phyloP scores from a whole-genome alignment of 1,284 basidiomycete genomes.

The Cryptococcus sp. region DNA sequence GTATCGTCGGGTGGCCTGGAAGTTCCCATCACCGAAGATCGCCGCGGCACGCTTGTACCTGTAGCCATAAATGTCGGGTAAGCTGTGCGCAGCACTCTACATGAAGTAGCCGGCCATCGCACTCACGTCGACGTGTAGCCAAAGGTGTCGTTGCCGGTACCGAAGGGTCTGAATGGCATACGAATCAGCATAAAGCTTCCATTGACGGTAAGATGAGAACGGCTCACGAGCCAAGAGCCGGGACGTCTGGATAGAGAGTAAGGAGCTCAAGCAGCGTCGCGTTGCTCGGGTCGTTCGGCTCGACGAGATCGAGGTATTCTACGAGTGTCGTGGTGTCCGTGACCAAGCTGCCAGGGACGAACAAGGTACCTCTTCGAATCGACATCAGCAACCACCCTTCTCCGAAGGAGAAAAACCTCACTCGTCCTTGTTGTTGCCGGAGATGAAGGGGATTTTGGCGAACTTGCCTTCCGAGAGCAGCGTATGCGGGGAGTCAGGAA shows the following conservation, averaged over 20 bases:
- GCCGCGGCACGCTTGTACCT: conserved; percentile 38
- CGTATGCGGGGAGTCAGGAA: conserved; percentile 42
- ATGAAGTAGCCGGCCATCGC: neutral
- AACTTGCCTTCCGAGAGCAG: conserved; percentile 42
- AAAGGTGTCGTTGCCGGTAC: conserved; percentile 47
- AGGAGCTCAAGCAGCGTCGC: conserved; percentile 23
- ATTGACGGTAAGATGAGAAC: no score
- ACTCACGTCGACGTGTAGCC: conserved; percentile 22
- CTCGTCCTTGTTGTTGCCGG: conserved; percentile 50
- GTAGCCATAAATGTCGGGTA: neutral
- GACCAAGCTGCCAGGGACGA: conserved; percentile 30
- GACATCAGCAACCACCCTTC: neutral
- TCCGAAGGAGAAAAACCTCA: conserved; percentile 18
- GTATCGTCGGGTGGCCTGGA: conserved; percentile 38
- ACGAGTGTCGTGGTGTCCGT: conserved; percentile 17
- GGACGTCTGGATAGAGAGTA: conserved; percentile 35
- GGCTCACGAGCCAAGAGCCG: conserved; percentile 36
- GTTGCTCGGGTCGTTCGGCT: conserved; percentile 20
- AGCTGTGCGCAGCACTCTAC: neutral
- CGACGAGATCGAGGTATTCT: conserved; percentile 25
- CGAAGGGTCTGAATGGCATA: conserved; percentile 34
- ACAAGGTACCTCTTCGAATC: conserved; percentile 36
- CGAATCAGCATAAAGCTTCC: no score
- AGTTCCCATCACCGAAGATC: conserved; percentile 35
- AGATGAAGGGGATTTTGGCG: conserved; percentile 49